Evolutionary conservation across 192 early-diverging fungal genomes (phyloP).

Genomic region (Phlyctochytrium bullatum): DNA sequence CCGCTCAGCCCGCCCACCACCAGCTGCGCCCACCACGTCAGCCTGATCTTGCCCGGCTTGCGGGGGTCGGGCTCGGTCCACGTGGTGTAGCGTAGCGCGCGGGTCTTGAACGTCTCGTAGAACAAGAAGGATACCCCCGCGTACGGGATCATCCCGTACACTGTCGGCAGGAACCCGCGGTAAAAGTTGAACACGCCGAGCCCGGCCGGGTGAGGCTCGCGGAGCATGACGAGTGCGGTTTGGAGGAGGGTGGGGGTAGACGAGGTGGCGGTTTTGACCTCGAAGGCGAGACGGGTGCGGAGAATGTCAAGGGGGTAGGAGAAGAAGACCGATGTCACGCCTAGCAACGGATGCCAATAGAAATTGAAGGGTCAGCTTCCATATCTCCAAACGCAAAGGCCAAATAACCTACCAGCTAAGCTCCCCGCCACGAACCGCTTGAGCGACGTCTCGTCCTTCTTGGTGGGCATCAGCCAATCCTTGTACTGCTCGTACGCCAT

Average conservation of each 20-base stretch:
- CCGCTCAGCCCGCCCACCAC: constrained; percentile 81
- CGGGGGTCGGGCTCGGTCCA: not conserved
- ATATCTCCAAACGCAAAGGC: not conserved
- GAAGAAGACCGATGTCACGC: constrained; percentile 80
- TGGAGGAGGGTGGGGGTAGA: not conserved
- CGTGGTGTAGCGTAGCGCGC: constrained; percentile 27
- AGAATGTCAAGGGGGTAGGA: constrained; percentile 95
- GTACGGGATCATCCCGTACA: constrained; percentile 95
- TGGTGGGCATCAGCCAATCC: constrained; percentile 64
- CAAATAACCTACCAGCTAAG: constrained; percentile 37
- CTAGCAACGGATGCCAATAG: constrained; percentile 36
- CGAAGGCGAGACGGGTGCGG: constrained; percentile 91
- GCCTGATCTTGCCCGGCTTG: constrained; percentile 5
- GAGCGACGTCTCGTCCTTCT: constrained; percentile 60
- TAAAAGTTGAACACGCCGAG: constrained; percentile 81
- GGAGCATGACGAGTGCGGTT: constrained; percentile 63
- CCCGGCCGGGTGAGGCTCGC: constrained; percentile 56
- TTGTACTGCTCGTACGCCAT: constrained; percentile 93
- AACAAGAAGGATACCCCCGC: constrained; percentile 92
- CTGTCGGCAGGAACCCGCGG: constrained; percentile 83
- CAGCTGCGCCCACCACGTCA: constrained; percentile 76
- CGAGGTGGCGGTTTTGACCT: constrained; percentile 41
- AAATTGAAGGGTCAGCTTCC: not conserved
- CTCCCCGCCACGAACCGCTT: constrained; percentile 84
- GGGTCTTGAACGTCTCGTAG: constrained; percentile 73